Evolutionary conservation across 768 basidiomycete species (phyloP), one percentile per base, ranked within the genome.

Genomic region (Termitomyces titanicus): DNA sequence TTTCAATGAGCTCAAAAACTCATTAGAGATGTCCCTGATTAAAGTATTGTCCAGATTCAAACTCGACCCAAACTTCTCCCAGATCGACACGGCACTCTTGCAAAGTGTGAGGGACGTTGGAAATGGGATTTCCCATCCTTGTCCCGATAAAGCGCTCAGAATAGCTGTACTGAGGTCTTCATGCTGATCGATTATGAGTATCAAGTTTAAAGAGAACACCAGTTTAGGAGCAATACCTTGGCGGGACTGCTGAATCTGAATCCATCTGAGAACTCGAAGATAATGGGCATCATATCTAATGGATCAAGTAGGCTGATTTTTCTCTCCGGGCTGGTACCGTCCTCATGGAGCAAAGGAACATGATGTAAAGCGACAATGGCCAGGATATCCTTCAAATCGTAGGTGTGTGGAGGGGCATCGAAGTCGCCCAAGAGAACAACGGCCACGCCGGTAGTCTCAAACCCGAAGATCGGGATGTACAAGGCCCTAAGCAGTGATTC

Each of bases 241-340:
- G 27, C 51, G 25, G n/a, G 34, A 18, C 13, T 20, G 34, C n/a
- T 47, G 22, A n/a, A 51, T 24, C n/a, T 47, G 22, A n/a, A 51
- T 24, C 54, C 51, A 25, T 35, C 7, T 39, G 57, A 53, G 53
- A 61, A 47, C 55, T 73, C 72, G 53, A 78, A 73, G 35, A 79
- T 70, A 18, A 74, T 46, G 2, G 79, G 75, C 53, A 74, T 49
- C 79, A 83, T 81, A 63, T 84, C 82, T 43, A 79, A 64, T 29
- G 81, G 82, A 65, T 84, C 81, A 22, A 84, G 68, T 10, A 83
- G 68, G 5, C 75, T 75, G 22, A 83, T 79, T 56, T 73, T 73
- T 27, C 60, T 67, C n/a, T 66, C 69, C 45, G 58, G 47, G 35
- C 72, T 67, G 10, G 61, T 49, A 13, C 58, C 61, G 51, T 72